These are phyloP conservation scores for Eragrostis nindensis DNA, from an alignment of 176 grass and related monocot species.

Conservation along the genomic window DNA sequence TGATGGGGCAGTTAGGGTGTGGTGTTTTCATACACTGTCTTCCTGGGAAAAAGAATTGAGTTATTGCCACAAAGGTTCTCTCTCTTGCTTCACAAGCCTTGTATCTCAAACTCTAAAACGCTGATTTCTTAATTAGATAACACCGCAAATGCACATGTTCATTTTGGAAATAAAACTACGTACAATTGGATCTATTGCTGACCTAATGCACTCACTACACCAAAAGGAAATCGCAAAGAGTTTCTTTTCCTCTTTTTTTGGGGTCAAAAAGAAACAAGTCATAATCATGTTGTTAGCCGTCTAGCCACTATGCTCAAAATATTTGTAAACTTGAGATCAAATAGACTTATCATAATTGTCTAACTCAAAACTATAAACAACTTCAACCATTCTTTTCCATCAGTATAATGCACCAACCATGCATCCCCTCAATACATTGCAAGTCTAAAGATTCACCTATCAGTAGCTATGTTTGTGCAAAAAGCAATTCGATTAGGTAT, in stretches of 20 bases:
- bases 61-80: too few species aligned
- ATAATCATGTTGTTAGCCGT: constrained; percentile 32
- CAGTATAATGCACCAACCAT: not conserved
- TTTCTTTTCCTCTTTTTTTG: not conserved
- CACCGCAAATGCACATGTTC: too few species aligned
- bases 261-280: not conserved
- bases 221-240: not conserved
- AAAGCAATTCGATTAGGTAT: constrained; percentile 27
- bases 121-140: too few species aligned
- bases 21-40: not conserved
- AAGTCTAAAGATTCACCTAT: not conserved
- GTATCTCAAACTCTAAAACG: too few species aligned
- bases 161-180: not conserved
- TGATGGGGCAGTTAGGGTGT: not conserved
- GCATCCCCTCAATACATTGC: constrained; percentile 11
- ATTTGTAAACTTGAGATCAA: constrained; percentile 3
- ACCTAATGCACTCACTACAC: not conserved
- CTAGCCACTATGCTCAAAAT: not conserved
- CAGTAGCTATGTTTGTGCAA: constrained; percentile 12
- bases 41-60: too few species aligned
- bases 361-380: constrained; percentile 6
- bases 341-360: not conserved
- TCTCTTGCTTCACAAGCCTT: too few species aligned
- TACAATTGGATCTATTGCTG: too few species aligned
- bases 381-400: not conserved